phyloP scores from a whole-genome alignment of 2,329 filamentous ascomycete species.

The Fusarium devonianum region DNA sequence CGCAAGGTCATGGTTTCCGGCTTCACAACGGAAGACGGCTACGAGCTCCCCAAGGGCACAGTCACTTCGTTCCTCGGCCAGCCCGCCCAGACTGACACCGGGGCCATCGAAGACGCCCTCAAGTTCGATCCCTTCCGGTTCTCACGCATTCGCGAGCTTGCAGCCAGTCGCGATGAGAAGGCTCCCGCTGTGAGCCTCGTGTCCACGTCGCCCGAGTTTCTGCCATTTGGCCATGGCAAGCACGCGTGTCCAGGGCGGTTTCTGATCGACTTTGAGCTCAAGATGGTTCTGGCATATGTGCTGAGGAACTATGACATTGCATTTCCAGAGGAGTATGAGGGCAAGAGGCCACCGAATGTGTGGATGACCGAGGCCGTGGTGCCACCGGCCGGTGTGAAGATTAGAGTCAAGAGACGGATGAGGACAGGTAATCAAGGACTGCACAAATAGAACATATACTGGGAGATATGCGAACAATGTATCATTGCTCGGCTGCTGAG shows the following conservation, averaged over 20 bases:
- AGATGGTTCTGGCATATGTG: constrained; percentile 42
- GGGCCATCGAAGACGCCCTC: constrained; percentile 44
- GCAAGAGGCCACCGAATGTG: constrained; percentile 27
- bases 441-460: no score
- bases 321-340: constrained; percentile 31
- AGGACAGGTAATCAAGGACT: neutral
- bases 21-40: constrained; percentile 44
- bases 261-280: constrained; percentile 44
- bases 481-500: no score
- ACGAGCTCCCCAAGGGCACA: constrained; percentile 44
- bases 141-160: constrained; percentile 45
- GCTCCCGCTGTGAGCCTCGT: constrained; percentile 22
- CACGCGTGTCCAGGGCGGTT: constrained; percentile 46
- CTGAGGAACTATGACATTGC: constrained; percentile 33
- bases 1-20: constrained; percentile 43
- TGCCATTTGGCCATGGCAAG: constrained; percentile 48
- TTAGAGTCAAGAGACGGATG: constrained; percentile 28
- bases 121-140: constrained; percentile 54
- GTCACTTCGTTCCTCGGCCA: constrained; percentile 45
- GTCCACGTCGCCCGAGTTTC: constrained; percentile 35
- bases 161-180: constrained; percentile 20
- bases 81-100: constrained; percentile 43
- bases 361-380: constrained; percentile 34
- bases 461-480: no score
- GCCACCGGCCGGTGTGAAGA: constrained; percentile 27